phyloP scores from a whole-genome alignment of 2,329 filamentous ascomycete genomes.

The Calycina herbarum region DNA sequence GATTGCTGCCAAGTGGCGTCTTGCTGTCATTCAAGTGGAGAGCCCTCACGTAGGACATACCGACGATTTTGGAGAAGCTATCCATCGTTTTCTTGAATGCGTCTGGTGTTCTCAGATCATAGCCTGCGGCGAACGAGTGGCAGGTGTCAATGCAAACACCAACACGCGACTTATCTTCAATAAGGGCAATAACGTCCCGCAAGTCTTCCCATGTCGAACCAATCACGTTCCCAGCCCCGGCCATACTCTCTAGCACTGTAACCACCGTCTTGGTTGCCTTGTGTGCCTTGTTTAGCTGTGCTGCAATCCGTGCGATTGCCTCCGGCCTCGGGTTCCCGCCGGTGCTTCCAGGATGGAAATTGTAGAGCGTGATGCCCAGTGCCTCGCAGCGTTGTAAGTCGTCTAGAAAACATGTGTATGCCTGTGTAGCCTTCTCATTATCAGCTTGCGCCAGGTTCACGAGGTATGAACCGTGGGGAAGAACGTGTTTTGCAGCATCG shows the following conservation, averaged over 20 bases:
- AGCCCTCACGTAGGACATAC: conserved; percentile 76
- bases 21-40: conserved; percentile 96
- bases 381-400: conserved; percentile 82
- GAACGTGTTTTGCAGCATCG: conserved; percentile 68
- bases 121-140: conserved; percentile 91
- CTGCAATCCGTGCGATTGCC: conserved; percentile 77
- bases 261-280: conserved; percentile 72
- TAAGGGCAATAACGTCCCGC: conserved; percentile 74
- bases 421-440: conserved; percentile 75
- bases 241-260: conserved; percentile 94
- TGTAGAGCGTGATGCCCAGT: conserved; percentile 89
- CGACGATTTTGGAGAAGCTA: conserved; percentile 76
- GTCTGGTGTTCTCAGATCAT: conserved; percentile 77
- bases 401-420: conserved; percentile 82
- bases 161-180: conserved; percentile 79
- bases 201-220: conserved; percentile 86
- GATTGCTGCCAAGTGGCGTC: conserved; percentile 75
- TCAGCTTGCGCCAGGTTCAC: conserved; percentile 93
- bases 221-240: conserved; percentile 82
- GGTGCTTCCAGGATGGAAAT: conserved; percentile 91
- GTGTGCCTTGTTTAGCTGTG: conserved; percentile 80
- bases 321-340: conserved; percentile 65
- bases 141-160: conserved; percentile 97
- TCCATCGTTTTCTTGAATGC: conserved; percentile 72
- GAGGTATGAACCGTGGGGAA: conserved; percentile 94